Base-by-base conservation (phyloP, 805 yeast genomes). In the Saturnispora diversa region DNA sequence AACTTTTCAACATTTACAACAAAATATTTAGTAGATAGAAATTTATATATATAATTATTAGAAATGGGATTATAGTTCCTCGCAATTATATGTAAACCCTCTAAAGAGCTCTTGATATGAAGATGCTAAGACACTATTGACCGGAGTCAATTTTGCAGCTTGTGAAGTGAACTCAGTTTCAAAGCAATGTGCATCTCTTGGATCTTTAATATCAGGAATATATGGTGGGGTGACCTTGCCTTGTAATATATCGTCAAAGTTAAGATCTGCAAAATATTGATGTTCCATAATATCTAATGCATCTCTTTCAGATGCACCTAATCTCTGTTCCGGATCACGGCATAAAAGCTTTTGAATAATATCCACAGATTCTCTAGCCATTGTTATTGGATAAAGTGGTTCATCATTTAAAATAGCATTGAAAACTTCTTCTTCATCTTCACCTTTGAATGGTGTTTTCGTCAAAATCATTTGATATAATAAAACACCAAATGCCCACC, bases 401-500 rank as follows among this genome's bases (percentile, higher is more conserved):
- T 92, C 98, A 67, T 92, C 98, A 28, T 92, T 82, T 47, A 88
- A 75, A 54, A 92, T 92, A 11, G 98, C 96, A 62, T 88, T 92
- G 64, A 90, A 92, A 26, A 92, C 87, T 63, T 92, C 98, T 56
- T 92, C 97, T 44, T 63, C 68, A 43, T 62, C 66, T 50, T 88
- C 96, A 50, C 99, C 98, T 50, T 90, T 81, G 65, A 92, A 92
- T 27, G 99, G 99, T 6, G 96, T 84, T 62, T 90, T 95, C 39
- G 96, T 92, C 44, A 92, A 70, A 43, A 92, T 69, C 99, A 92
- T 92, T 63, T 92, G 98, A 62, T 90, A 92, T 49, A 92, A 68
- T 48, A 92, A 70, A 22, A 92, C 97, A 43, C 99, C 99, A 69
- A 88, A 86, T 1, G 98, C 97, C 98, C 98, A 92, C 98, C 98